These are phyloP conservation scores for Pulchroboletus neoregius DNA, from an alignment of 1,284 basidiomycete species.

Conservation along the genomic window DNA sequence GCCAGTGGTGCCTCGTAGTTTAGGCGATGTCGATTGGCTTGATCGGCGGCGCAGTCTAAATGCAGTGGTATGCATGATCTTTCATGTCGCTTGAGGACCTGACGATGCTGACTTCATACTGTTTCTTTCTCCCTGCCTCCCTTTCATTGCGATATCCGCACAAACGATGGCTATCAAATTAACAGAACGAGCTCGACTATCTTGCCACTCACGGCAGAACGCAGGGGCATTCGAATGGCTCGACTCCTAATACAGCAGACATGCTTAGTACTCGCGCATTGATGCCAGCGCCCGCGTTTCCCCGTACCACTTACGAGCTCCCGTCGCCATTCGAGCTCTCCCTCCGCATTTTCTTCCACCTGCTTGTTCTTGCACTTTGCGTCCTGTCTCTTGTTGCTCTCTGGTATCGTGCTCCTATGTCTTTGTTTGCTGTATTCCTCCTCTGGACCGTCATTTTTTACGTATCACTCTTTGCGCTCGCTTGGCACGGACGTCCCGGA, in stretches of 20 bases:
- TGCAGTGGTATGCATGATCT: constrained; percentile 51
- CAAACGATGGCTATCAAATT: constrained; percentile 16
- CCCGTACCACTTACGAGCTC: constrained; percentile 32
- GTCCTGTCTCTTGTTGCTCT: constrained; percentile 54
- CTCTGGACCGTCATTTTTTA: constrained; percentile 60
- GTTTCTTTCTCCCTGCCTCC: constrained; percentile 9
- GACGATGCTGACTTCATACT: constrained; percentile 16
- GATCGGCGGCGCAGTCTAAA: constrained; percentile 64
- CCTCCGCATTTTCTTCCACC: constrained; percentile 54
- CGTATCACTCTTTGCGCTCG: constrained; percentile 44
- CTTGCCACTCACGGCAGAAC: constrained; percentile 41
- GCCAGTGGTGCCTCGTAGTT: constrained; percentile 42
- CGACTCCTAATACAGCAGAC: constrained; percentile 51
- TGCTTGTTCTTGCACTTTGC: constrained; percentile 54
- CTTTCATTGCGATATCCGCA: constrained; percentile 3
- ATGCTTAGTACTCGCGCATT: constrained; percentile 45
- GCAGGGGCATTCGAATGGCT: constrained; percentile 39
- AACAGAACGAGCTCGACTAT: constrained; percentile 67
- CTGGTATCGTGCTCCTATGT: constrained; percentile 50
- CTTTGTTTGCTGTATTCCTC: constrained; percentile 63
- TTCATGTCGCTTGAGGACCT: constrained; percentile 14
- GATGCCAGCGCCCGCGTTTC: constrained; percentile 31
- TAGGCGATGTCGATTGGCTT: constrained; percentile 73
- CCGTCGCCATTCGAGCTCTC: constrained; percentile 42
- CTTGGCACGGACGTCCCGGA: constrained; percentile 55